A percentile compares a stretch with the other conserved stretches of the same genome.
Evolutionary conservation across 495 filamentous ascomycete genomes (phyloP).

Genomic region (Neurospora pannonica): DNA sequence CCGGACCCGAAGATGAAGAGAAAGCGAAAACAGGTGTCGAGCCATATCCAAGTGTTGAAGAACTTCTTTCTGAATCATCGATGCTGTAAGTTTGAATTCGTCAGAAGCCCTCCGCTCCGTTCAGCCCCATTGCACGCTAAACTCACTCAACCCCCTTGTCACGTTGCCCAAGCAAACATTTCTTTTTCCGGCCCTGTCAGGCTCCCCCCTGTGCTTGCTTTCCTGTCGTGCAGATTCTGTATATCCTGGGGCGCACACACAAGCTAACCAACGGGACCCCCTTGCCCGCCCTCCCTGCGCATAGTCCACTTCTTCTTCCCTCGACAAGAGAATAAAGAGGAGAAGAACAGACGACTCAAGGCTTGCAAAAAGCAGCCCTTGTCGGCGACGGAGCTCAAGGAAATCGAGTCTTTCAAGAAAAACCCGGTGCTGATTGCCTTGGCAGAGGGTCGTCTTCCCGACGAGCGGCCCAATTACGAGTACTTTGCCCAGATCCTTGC

Average conservation of each 20-base stretch:
- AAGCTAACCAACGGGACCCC: constrained; percentile 3
- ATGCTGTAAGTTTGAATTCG: constrained; percentile 17
- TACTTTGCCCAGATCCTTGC: constrained; percentile 37
- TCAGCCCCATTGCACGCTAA: background rate
- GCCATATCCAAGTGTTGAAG: constrained; percentile 95
- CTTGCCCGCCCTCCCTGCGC: constrained; percentile 9
- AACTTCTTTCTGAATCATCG: constrained; percentile 46
- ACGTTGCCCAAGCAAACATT: background rate
- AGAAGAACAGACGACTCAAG: constrained; percentile 8
- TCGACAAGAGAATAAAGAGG: constrained; percentile 12
- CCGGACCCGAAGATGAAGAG: constrained; percentile 33
- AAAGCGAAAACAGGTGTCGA: constrained; percentile 83
- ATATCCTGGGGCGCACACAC: background rate
- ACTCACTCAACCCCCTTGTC: background rate
- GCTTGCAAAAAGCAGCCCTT: background rate
- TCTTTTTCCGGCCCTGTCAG: background rate
- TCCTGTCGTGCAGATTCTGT: background rate
- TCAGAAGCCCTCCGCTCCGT: background rate
- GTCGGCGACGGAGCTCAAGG: constrained; percentile 6
- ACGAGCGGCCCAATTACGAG: constrained; percentile 41
- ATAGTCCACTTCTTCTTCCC: constrained; percentile 42
- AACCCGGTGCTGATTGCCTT: constrained; percentile 43
- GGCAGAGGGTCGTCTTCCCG: constrained; percentile 35
- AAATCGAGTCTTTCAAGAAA: constrained; percentile 42
- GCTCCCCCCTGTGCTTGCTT: constrained; percentile 4